Evolutionary conservation across 2,329 filamentous ascomycete genomes (phyloP).

Genomic region (Triangularia verruculosa): DNA sequence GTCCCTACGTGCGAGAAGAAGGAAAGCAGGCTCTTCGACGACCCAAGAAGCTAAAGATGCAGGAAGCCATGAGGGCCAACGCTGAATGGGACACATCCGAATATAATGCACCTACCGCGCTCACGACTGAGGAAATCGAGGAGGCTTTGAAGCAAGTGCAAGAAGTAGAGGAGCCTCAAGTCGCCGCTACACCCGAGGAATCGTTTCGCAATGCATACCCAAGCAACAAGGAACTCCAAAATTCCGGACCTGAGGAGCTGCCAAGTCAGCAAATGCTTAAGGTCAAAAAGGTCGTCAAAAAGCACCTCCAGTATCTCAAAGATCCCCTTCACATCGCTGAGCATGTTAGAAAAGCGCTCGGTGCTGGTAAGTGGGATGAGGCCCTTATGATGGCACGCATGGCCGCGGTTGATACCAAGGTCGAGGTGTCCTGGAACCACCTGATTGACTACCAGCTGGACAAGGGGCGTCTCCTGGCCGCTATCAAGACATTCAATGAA

Average conservation of each 20-base stretch:
- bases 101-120: background rate
- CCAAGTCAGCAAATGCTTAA: slow-evolving; percentile 31
- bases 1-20: background rate
- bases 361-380: slow-evolving; percentile 58
- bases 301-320: slow-evolving; percentile 59
- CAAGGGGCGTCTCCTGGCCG: slow-evolving; percentile 57
- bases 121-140: background rate
- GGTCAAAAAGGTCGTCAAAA: slow-evolving; percentile 39
- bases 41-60: background rate
- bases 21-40: background rate
- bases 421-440: slow-evolving; percentile 83
- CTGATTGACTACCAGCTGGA: slow-evolving; percentile 70
- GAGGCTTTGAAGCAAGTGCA: background rate
- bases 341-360: slow-evolving; percentile 61
- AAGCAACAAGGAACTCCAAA: background rate
- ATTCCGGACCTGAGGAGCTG: background rate
- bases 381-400: slow-evolving; percentile 66
- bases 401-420: slow-evolving; percentile 63
- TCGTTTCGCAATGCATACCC: background rate
- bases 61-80: background rate
- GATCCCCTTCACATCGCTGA: slow-evolving; percentile 73
- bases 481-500: slow-evolving; percentile 88
- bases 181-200: background rate
- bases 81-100: background rate
- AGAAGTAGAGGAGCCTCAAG: background rate